phyloP scores from a whole-genome alignment of 768 basidiomycete species.

The Cantharellus cinnabarinus region DNA sequence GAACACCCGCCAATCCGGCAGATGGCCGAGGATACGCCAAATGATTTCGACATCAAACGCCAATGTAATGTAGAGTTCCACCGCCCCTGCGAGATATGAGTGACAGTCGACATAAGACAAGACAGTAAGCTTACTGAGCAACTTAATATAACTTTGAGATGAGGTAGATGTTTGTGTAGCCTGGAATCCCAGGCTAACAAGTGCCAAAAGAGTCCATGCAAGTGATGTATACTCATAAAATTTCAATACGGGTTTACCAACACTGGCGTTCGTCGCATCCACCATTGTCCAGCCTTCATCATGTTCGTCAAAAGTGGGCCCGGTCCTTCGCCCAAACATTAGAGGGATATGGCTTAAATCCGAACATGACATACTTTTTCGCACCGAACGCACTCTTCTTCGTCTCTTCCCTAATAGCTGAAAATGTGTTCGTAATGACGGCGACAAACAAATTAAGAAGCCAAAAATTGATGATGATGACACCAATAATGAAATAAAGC shows the following conservation, averaged over 20 bases:
- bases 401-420: slow-evolving; percentile 68
- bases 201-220: slow-evolving; percentile 59
- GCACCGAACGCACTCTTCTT: slow-evolving; percentile 86
- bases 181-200: slow-evolving; percentile 51
- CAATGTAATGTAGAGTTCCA: slow-evolving; percentile 59
- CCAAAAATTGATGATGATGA: slow-evolving; percentile 86
- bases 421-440: slow-evolving; percentile 88
- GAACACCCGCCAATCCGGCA: slow-evolving; percentile 73
- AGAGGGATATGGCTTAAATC: neutral
- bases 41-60: slow-evolving; percentile 80
- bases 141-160: slow-evolving; percentile 10
- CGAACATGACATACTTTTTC: slow-evolving; percentile 15
- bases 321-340: slow-evolving; percentile 13
- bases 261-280: neutral
- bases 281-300: slow-evolving; percentile 9
- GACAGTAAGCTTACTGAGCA: slow-evolving; percentile 9
- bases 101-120: slow-evolving; percentile 17
- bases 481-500: slow-evolving; percentile 66
- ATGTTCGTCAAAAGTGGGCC: slow-evolving; percentile 28
- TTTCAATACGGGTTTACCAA: slow-evolving; percentile 3
- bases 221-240: slow-evolving; percentile 39
- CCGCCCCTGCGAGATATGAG: slow-evolving; percentile 29
- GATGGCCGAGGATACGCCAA: slow-evolving; percentile 42
- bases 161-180: slow-evolving; percentile 41
- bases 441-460: slow-evolving; percentile 85